Percentiles rank a stretch among this genome's conserved stretches.
These are phyloP conservation scores for Cornus kousa DNA, from an alignment of 148 eudicot species.

Conservation along the genomic window DNA sequence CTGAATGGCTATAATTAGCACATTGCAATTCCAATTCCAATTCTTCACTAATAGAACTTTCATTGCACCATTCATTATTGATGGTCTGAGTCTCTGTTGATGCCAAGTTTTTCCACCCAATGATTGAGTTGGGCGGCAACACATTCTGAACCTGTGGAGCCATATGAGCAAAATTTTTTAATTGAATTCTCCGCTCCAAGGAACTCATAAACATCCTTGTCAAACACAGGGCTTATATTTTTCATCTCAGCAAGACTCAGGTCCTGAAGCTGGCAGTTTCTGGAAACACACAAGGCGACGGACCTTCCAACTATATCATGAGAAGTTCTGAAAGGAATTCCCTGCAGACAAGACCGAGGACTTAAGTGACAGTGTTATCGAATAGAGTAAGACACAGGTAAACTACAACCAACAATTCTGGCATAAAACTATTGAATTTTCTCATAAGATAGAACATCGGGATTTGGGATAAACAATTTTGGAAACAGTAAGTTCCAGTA, in stretches of 20 bases:
- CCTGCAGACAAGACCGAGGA: conserved; percentile 40
- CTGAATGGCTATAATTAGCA: not conserved
- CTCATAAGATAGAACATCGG: not conserved
- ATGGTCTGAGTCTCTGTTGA: conserved; percentile 21
- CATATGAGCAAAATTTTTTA: conserved; percentile 83
- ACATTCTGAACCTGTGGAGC: conserved; percentile 89
- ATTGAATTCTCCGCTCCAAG: conserved; percentile 87
- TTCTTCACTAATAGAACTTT: not conserved
- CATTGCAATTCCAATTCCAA: not conserved
- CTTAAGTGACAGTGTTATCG: not conserved
- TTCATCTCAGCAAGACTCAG: conserved; percentile 65
- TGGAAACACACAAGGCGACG: conserved; percentile 75
- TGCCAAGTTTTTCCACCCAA: conserved; percentile 60
- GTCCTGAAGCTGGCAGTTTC: conserved; percentile 68
- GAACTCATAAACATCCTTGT: conserved; percentile 72
- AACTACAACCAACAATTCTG: too few species aligned
- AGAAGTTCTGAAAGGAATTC: conserved; percentile 91
- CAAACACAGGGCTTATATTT: conserved; percentile 55
- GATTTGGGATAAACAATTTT: too few species aligned
- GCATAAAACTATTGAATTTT: not conserved
- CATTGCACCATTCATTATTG: not conserved
- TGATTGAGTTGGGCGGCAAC: conserved; percentile 68
- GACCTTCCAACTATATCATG: conserved; percentile 93
- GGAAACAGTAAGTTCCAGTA: too few species aligned
- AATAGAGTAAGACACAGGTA: too few species aligned